Evolutionary conservation across 1,284 basidiomycete species (phyloP), one percentile per base, ranked within the genome.

Genomic region (Rhodofomes roseus): DNA sequence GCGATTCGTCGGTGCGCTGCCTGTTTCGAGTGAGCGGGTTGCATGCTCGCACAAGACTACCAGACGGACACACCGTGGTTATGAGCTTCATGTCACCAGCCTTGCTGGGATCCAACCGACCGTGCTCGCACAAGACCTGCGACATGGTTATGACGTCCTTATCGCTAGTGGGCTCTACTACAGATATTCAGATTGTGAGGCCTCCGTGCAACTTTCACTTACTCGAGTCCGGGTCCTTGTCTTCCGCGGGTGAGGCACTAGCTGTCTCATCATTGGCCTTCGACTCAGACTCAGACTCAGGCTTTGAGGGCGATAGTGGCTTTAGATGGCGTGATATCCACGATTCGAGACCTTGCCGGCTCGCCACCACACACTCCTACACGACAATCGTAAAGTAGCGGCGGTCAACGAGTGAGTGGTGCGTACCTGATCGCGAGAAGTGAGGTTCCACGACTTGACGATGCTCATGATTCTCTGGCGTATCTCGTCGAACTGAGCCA

Each of bases 41-140:
- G 3, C 46, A 9, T 20, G 34, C 50, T 61, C 54, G 46, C 31
- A 22, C n/a, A 51, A 22, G 22, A 8, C n/a, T 40, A 60, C 18
- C 5, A 29, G 12, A 23, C 29, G 16, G 14, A 70, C 75, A 55
- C 51, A 86, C 85, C 67, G 72, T 66, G 40, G 70, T 74, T 40
- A 93, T 79, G 56, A 85, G 80, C 68, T 92, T 93, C 82, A 92
- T 87, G 62, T 81, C 74, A 53, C 68, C 67, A 1, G 80, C 78
- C 66, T 82, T 84, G 23, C 68, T 66, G 12, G 88, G 87, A 71
- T 88, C 77, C 22, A 91, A 74, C 31, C 65, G 69, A 16, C 78
- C 80, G 68, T 93, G 91, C 29, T 65, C 66, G 63, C 90, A 93
- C 14, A 83, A 62, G 37, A 91, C 79, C 44, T 82, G 79, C 5